Conservation (phyloP, 306 rosid species). For the Cucumis cinereus region DNA sequence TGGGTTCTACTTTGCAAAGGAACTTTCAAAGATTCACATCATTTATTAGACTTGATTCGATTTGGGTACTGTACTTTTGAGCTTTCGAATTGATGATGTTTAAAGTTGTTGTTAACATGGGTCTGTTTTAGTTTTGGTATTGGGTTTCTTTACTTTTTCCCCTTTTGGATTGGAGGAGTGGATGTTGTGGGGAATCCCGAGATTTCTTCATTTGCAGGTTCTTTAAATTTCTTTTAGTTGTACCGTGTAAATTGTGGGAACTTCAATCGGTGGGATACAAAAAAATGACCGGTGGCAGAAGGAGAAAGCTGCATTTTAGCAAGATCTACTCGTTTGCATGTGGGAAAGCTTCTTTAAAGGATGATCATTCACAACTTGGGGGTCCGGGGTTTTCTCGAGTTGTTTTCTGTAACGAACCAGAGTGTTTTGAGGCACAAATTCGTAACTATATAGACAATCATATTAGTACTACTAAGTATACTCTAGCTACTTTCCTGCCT, state of each 20-base stretch:
- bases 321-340: slow-evolving; percentile 78
- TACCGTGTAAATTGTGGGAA: not conserved
- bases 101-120: not conserved
- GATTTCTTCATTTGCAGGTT: not conserved
- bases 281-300: slow-evolving; percentile 38
- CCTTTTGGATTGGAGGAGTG: not conserved
- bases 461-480: slow-evolving; percentile 76
- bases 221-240: not conserved
- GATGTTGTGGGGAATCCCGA: not conserved
- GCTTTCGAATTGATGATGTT: slow-evolving; percentile 9
- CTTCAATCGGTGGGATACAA: not conserved
- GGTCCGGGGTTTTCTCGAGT: slow-evolving; percentile 70
- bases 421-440: slow-evolving; percentile 33
- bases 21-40: not conserved
- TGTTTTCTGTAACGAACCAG: slow-evolving; percentile 65
- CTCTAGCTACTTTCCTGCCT: slow-evolving; percentile 66
- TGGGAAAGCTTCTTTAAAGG: slow-evolving; percentile 40
- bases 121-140: not conserved
- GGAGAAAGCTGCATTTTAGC: slow-evolving; percentile 52
- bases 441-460: slow-evolving; percentile 45
- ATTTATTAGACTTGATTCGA: not conserved
- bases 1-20: not conserved
- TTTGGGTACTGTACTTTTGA: slow-evolving; percentile 13
- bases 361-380: slow-evolving; percentile 66
- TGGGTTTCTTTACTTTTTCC: not conserved